Evolutionary conservation across 768 basidiomycete species (phyloP), one percentile per base, ranked within the genome.

Genomic region (Gautieria morchelliformis): DNA sequence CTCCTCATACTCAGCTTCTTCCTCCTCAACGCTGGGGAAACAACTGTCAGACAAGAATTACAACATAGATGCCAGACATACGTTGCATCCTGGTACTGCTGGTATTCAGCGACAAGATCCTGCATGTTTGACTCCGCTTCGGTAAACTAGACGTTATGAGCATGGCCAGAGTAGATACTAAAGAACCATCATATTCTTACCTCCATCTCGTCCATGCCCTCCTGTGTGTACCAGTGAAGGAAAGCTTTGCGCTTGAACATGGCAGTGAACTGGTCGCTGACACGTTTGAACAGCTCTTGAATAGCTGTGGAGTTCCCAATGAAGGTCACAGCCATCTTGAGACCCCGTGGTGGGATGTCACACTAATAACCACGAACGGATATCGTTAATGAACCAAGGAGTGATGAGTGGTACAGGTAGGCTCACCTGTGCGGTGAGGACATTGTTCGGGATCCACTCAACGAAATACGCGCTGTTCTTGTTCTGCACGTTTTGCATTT

Each of bases 361-460:
- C 95, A 98, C 74, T 97, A n/a, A 14, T 7, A n/a, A 10, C 10
- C 35, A 37, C 35, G 8, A 37, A 14, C 10, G 27, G 27, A 30
- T 4, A 52, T 19, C 1, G 22, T 53, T 14, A 53, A 37, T 35
- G 37, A 53, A 37, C 3, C 42, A 44, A 19, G 5, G 8, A 44
- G 42, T 17, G 24, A 42, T 17, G 27, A 12, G 5, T 27, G 22
- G 35, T 10, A 1, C 3, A 8, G 30, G 39, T 10, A 46, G 4
- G 3, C 53, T 22, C 14, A 55, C 53, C 32, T 55, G 53, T 61
- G 96, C 93, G 40, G 93, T 93, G 66, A 93, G 84, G 59, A 98
- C 90, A 67, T 98, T 98, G 84, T 96, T 96, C 66, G 96, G 96
- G 63, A 99, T 98, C 96, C 96, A 99, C 73, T 99, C 94, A 63